A percentile compares a stretch with the other conserved stretches of the same genome.
Conservation (phyloP, 2,329 filamentous ascomycete genomes). For the Fusarium sublunatum region DNA sequence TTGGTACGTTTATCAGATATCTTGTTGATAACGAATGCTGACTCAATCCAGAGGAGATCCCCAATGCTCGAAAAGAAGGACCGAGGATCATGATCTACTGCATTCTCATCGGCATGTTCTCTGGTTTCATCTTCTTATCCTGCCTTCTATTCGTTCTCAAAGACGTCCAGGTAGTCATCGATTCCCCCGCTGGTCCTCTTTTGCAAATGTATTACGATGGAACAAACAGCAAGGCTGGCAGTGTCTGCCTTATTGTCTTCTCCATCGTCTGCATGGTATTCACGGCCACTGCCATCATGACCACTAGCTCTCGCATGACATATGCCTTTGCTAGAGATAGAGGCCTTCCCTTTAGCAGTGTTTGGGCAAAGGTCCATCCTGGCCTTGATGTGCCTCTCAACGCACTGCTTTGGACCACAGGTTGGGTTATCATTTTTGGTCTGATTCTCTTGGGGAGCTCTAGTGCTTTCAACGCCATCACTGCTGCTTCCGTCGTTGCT, state of each 20-base stretch:
- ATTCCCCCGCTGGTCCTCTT: constrained; percentile 66
- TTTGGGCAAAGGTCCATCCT: constrained; percentile 72
- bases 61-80: constrained; percentile 66
- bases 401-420: constrained; percentile 69
- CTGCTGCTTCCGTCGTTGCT: constrained; percentile 77
- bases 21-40: not conserved
- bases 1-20: constrained; percentile 7
- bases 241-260: constrained; percentile 73
- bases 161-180: constrained; percentile 67
- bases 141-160: constrained; percentile 73
- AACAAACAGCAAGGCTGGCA: constrained; percentile 70
- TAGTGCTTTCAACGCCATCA: constrained; percentile 77
- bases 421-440: constrained; percentile 74
- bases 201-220: constrained; percentile 73
- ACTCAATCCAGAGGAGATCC: constrained; percentile 62
- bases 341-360: constrained; percentile 71
- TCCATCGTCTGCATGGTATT: constrained; percentile 74
- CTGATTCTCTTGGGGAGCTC: constrained; percentile 75
- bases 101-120: constrained; percentile 71
- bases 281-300: constrained; percentile 72
- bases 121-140: constrained; percentile 69
- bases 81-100: constrained; percentile 75
- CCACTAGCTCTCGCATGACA: constrained; percentile 73
- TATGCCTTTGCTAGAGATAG: constrained; percentile 74
- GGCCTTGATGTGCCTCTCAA: constrained; percentile 74